Evolutionary conservation across 2,329 filamentous ascomycete species (phyloP).

Genomic region (Ophiosphaerella herpotricha): DNA sequence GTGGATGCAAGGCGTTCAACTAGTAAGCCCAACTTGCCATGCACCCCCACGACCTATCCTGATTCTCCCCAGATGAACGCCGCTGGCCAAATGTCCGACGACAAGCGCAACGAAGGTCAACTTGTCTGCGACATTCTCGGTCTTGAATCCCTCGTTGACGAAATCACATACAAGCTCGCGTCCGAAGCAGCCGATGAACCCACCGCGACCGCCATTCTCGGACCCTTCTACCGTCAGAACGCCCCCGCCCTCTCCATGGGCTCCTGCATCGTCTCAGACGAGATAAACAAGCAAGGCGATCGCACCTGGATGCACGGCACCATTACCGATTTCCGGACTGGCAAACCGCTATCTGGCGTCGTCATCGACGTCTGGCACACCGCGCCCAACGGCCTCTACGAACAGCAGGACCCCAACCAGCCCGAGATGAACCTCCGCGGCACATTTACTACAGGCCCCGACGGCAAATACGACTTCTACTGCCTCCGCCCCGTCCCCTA

Average conservation of each 20-base stretch:
- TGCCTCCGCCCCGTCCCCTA: conserved; percentile 53
- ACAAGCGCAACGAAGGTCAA: conserved; percentile 67
- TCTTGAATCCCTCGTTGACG: conserved; percentile 69
- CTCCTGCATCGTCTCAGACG: conserved; percentile 63
- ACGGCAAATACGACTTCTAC: conserved; percentile 63
- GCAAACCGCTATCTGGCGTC: conserved; percentile 67
- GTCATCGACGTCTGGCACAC: conserved; percentile 81
- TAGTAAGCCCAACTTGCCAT: conserved; percentile 50
- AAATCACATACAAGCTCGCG: conserved; percentile 73
- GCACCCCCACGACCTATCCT: neutral
- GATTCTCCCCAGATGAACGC: conserved; percentile 56
- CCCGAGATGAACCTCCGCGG: conserved; percentile 75
- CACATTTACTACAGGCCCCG: conserved; percentile 68
- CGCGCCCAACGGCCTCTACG: conserved; percentile 68
- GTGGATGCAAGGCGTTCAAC: conserved; percentile 75
- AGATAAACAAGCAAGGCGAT: conserved; percentile 53
- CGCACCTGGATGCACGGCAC: conserved; percentile 68
- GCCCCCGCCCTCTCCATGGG: conserved; percentile 73
- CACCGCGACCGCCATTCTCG: conserved; percentile 79
- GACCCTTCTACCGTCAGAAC: conserved; percentile 80
- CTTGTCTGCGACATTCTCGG: conserved; percentile 63
- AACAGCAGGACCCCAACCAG: conserved; percentile 74
- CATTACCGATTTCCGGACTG: conserved; percentile 62
- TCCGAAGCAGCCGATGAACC: conserved; percentile 56
- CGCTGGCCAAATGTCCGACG: conserved; percentile 66